phyloP scores from a whole-genome alignment of 495 filamentous ascomycete species.

The Talaromyces trachyspermus region DNA sequence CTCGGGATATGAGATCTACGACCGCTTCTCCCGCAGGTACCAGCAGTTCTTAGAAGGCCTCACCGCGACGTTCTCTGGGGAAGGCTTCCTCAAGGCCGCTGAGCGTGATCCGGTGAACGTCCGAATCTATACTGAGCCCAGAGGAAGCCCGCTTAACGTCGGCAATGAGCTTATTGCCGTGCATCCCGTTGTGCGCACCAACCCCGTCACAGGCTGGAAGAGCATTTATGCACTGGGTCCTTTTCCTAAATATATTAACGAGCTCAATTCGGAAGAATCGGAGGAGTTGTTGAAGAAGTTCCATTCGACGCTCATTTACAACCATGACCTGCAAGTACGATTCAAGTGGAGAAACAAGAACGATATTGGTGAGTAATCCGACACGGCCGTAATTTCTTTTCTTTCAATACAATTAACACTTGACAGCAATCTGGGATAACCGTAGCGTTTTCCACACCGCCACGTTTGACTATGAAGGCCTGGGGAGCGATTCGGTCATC shows the following conservation, averaged over 20 bases:
- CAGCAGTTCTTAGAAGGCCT: constrained; percentile 59
- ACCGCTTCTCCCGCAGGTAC: constrained; percentile 57
- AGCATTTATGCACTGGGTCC: constrained; percentile 57
- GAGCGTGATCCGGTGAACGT: constrained; percentile 34
- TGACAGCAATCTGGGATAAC: constrained; percentile 74
- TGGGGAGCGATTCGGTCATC: constrained; percentile 53
- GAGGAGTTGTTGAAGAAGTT: constrained; percentile 57
- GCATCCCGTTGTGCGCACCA: constrained; percentile 69
- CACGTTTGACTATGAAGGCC: constrained; percentile 58
- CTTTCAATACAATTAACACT: neutral
- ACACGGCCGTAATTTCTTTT: neutral
- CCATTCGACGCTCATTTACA: constrained; percentile 56
- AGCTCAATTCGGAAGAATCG: constrained; percentile 57
- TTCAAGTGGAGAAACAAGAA: constrained; percentile 49
- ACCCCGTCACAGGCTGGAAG: constrained; percentile 80
- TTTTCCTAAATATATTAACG: constrained; percentile 58
- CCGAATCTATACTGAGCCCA: constrained; percentile 41
- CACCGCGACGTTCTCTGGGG: constrained; percentile 42
- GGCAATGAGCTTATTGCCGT: constrained; percentile 52
- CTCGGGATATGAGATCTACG: constrained; percentile 44
- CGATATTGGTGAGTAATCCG: constrained; percentile 38
- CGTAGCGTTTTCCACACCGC: constrained; percentile 62
- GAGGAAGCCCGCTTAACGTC: constrained; percentile 58
- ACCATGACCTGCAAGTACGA: constrained; percentile 76
- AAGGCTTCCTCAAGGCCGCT: constrained; percentile 38